Conservation (phyloP, 495 filamentous ascomycete genomes). For the Talaromyces adpressus region DNA sequence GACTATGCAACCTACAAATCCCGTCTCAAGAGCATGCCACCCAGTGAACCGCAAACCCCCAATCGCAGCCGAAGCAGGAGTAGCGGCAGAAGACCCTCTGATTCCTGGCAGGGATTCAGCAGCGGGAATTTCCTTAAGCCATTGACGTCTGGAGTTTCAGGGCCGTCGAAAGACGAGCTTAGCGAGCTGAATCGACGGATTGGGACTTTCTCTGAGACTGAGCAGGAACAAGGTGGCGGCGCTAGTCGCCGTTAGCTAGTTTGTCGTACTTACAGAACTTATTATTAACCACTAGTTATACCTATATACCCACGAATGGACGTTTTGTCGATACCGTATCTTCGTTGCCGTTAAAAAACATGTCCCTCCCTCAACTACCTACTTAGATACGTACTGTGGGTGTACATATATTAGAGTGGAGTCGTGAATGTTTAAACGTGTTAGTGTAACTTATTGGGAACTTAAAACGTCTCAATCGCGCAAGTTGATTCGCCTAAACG, state of each 20-base stretch:
- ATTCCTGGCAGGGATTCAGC: constrained; percentile 1
- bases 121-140: constrained; percentile 7
- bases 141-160: constrained; percentile 8
- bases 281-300: neutral
- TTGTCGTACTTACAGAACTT: neutral
- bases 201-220: constrained; percentile 11
- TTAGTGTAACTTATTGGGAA: too few species aligned
- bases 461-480: neutral
- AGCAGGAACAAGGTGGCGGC: neutral
- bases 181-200: constrained; percentile 7
- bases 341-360: neutral
- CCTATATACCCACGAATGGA: neutral
- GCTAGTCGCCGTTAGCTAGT: neutral
- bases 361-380: neutral
- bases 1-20: constrained; percentile 23
- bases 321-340: neutral
- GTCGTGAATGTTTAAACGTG: neutral
- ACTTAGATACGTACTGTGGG: too few species aligned
- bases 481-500: neutral
- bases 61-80: constrained; percentile 58
- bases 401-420: neutral
- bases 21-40: constrained; percentile 21
- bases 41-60: constrained; percentile 38
- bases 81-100: constrained; percentile 1
- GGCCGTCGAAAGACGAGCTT: constrained; percentile 6